Evolutionary conservation across 2,329 filamentous ascomycete species (phyloP), one percentile per base, ranked within the genome.

Genomic region (Salinomyces thailandicus): DNA sequence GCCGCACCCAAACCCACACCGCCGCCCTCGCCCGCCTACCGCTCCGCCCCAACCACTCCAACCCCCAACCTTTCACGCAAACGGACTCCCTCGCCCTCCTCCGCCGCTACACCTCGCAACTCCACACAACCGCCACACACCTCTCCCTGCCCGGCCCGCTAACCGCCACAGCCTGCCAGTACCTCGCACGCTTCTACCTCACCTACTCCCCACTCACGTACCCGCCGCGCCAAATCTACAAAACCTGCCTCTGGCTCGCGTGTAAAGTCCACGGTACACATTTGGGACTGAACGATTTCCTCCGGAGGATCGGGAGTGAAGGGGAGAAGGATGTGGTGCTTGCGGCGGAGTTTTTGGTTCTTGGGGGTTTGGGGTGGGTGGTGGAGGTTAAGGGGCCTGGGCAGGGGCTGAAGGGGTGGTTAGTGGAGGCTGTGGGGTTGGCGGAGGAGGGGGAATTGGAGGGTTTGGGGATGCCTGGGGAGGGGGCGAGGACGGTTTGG

Each of bases 191-290:
- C 39, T 96, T 98, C 71, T 98, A 96, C 66, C 73, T 94, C 24
- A 89, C 83, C 54, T 94, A 96, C 63, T 93, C 84, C 27, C 77
- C 87, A 53, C 94, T 96, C 84, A 94, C 87, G 18, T 96, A 98
- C 58, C 84, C 89, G 44, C 89, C 87, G 0, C 82, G 84, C 44
- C 79, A 85, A 45, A 82, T 96, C 48, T 78, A 93, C 57, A 85
- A 87, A 55, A 91, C 86, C 18, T 85, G 83, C 22, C 73, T 98
- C 37, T 96, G 93, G 67, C 83, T 98, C 46, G 86, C 86, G 7
- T 86, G 81, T 52, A 98, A 98, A 64, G 85, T 85, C 4, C 89
- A 98, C 55, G 85, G 85, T 42, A 75, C 79, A 57, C 87, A 89
- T 59, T 76, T 79, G 42, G 73, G 77, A 6, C 65, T 79, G 17